Percentiles rank a stretch among this genome's conserved stretches.
phyloP scores from a whole-genome alignment of 2,329 filamentous ascomycete genomes.

The Didymella segeticola region DNA sequence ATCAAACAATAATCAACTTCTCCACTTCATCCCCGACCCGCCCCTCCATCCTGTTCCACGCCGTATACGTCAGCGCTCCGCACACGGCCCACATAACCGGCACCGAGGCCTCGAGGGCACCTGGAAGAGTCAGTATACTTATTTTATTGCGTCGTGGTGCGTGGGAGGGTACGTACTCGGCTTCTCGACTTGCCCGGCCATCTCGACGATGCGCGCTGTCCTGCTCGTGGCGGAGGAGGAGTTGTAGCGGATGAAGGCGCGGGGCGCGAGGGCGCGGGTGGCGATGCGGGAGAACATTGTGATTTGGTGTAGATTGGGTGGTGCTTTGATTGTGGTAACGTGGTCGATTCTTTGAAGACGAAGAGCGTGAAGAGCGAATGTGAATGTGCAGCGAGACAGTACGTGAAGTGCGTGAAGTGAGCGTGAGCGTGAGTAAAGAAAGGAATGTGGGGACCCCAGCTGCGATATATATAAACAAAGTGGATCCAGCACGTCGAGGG shows the following conservation, averaged over 20 bases:
- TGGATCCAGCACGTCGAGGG: background rate
- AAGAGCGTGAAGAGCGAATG: background rate
- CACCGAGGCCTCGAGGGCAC: slow-evolving; percentile 37
- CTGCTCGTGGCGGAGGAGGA: slow-evolving; percentile 32
- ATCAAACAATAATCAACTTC: slow-evolving; percentile 39
- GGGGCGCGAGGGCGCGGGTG: slow-evolving; percentile 25
- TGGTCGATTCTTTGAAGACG: too few relatives aligned
- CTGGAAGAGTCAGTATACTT: slow-evolving; percentile 3
- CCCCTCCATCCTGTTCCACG: slow-evolving; percentile 42
- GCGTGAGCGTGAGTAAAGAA: background rate
- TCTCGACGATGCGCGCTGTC: slow-evolving; percentile 37
- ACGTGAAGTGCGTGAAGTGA: too few relatives aligned
- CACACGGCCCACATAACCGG: slow-evolving; percentile 42
- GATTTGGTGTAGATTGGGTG: background rate
- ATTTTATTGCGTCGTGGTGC: too few relatives aligned
- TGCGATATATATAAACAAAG: slow-evolving; percentile 10
- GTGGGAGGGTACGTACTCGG: slow-evolving; percentile 28
- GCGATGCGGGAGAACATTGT: slow-evolving; percentile 35
- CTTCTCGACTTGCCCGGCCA: slow-evolving; percentile 41
- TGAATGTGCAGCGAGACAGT: slow-evolving; percentile 1
- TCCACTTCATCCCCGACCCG: slow-evolving; percentile 35
- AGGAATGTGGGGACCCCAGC: slow-evolving; percentile 12
- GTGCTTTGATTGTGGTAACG: background rate
- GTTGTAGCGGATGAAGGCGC: slow-evolving; percentile 38
- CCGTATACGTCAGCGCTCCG: slow-evolving; percentile 35